Evolutionary conservation across 75 land plant species (phyloP).

Genomic region (Ceratopteris richardii): DNA sequence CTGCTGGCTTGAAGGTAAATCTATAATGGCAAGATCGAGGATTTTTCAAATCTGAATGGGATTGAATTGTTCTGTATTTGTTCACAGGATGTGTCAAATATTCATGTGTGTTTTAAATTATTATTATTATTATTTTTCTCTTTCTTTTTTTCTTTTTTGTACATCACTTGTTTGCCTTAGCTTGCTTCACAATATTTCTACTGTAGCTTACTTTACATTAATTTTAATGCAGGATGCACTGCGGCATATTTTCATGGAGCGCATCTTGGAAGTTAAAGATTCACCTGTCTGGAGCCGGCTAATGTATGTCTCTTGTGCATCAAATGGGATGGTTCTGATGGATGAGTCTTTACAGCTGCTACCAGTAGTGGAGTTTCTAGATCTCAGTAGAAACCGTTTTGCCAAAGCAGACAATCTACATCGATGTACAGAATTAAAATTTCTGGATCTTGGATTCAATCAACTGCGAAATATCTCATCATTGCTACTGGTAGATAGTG

Average conservation of each 20-base stretch:
- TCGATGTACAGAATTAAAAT: slow-evolving; percentile 54
- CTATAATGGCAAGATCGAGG: too few species aligned
- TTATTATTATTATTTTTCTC: not conserved
- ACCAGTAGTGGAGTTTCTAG: slow-evolving; percentile 77
- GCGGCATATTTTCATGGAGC: slow-evolving; percentile 85
- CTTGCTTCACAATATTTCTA: too few species aligned
- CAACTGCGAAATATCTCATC: slow-evolving; percentile 48
- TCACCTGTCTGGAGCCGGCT: slow-evolving; percentile 74
- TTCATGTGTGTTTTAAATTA: too few species aligned
- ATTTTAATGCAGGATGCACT: slow-evolving; percentile 61
- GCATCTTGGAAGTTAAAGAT: slow-evolving; percentile 73
- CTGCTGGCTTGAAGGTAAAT: too few species aligned
- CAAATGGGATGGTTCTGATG: slow-evolving; percentile 74
- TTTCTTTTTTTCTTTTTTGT: not conserved
- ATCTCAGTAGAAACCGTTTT: slow-evolving; percentile 81
- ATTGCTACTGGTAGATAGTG: slow-evolving; percentile 58
- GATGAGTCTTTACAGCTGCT: slow-evolving; percentile 95
- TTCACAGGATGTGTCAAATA: too few species aligned
- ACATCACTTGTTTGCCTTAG: too few species aligned
- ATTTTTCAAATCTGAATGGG: too few species aligned
- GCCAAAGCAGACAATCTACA: slow-evolving; percentile 71
- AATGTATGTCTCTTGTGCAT: slow-evolving; percentile 70
- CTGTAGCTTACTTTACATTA: too few species aligned
- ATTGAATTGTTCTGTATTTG: too few species aligned
- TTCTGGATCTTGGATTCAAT: slow-evolving; percentile 90